phyloP scores from a whole-genome alignment of 352 stramenopile genomes.

The Phytophthora sp. region DNA sequence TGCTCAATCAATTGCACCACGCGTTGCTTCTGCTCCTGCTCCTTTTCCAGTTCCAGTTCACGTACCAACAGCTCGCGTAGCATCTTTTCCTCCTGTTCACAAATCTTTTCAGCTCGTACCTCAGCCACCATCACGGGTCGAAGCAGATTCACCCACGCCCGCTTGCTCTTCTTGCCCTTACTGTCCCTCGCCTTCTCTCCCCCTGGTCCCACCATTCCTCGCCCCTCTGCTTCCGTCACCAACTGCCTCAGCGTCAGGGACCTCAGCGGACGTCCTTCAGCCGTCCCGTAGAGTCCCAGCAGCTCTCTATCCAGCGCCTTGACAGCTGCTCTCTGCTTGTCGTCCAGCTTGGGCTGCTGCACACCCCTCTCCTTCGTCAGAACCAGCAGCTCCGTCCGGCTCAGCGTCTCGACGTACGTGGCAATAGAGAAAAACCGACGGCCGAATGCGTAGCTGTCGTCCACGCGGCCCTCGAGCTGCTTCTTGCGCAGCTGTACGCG shows the following conservation, averaged over 20 bases:
- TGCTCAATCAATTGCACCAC: slow-evolving; percentile 33
- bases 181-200: slow-evolving; percentile 40
- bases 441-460: slow-evolving; percentile 73
- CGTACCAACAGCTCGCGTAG: slow-evolving; percentile 42
- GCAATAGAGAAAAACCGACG: slow-evolving; percentile 63
- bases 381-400: slow-evolving; percentile 47
- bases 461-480: slow-evolving; percentile 41
- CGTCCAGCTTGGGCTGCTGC: slow-evolving; percentile 35
- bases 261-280: slow-evolving; percentile 54
- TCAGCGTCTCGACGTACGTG: slow-evolving; percentile 59
- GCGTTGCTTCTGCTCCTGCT: slow-evolving; percentile 34
- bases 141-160: slow-evolving; percentile 60
- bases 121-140: slow-evolving; percentile 34
- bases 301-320: slow-evolving; percentile 61
- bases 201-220: slow-evolving; percentile 38
- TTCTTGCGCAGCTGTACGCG: slow-evolving; percentile 50
- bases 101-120: slow-evolving; percentile 37
- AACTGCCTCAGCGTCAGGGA: slow-evolving; percentile 67
- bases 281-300: slow-evolving; percentile 54
- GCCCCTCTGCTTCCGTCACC: slow-evolving; percentile 57
- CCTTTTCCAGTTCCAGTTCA: slow-evolving; percentile 47
- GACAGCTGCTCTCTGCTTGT: slow-evolving; percentile 45
- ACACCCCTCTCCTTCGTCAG: slow-evolving; percentile 37
- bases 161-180: slow-evolving; percentile 70
- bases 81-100: slow-evolving; percentile 48